Evolutionary conservation across 352 stramenopile species (phyloP), one percentile per base, ranked within the genome.

Genomic region (Phytophthora boehmeriae): DNA sequence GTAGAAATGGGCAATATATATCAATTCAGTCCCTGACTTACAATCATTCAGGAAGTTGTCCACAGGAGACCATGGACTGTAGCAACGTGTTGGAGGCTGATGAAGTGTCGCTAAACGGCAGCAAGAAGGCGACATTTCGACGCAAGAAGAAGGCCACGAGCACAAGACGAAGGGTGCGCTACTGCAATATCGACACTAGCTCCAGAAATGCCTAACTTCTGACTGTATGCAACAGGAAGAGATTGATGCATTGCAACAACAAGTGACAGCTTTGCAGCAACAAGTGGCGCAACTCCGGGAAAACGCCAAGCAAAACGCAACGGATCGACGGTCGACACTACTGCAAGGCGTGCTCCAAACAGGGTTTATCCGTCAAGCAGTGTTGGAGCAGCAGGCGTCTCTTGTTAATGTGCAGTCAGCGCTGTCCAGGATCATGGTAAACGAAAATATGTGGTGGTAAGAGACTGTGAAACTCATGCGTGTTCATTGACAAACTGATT

Each of bases 351-450:
- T 63, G 25, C 48, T 70, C 5, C 42, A 61, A 22, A 56, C 55
- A n/a, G 46, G 41, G 6, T 68, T 70, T 13, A 55, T 79, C 9
- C 63, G 51, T 14, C 50, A 74, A 42, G 59, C 55, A 11, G 63
- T 77, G 8, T 54, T 71, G 17, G 34, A 52, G 11, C 68, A 80
- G 20, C 60, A 77, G 34, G 39, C 63, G 38, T 73, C 63, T 16
- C 54, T 77, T 8, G 65, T 68, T 9, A 67, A 72, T 17, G 67
- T 74, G 30, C 71, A 79, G 49, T 74, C 71, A 4, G 63, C 66
- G 0, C 20, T 79, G 22, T 76, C 67, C 10, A 55, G 54, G n/a
- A 48, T 74, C 14, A 61, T 54, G 38, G 63, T 76, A 54, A n/a
- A n/a, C n/a, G n/a, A n/a, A n/a, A n/a, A n/a, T n/a, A n/a, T n/a